Evolutionary conservation across 2,329 filamentous ascomycete species (phyloP), one percentile per base, ranked within the genome.

Genomic region (Colletotrichum scovillei): DNA sequence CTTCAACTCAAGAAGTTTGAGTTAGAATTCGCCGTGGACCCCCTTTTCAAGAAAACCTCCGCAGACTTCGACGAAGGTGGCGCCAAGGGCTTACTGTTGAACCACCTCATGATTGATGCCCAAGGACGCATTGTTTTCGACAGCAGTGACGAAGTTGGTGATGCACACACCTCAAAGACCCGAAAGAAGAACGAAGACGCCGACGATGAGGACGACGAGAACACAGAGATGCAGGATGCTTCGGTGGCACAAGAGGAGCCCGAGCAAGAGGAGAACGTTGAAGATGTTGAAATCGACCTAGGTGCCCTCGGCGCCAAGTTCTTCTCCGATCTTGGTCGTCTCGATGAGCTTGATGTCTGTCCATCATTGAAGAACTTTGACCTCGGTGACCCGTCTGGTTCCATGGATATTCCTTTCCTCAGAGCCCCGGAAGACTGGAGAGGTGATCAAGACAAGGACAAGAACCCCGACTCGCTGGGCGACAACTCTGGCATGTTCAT

Each of bases 31-130:
- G 92, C 95, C 0, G 96, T 99, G 5, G 97, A 99, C 80, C 97
- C 97, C 2, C 85, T 99, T n/a, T 99, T 99, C 89, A 99, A 99
- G 81, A 99, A 99, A 80, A 96, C 96, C 0, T 97, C 96, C 6
- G 97, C 97, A 56, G 97, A 99, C 84, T 99, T 99, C 76, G 97
- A 99, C 80, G 97, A 99, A 84, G 97, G 97, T 24, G 97, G 97
- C 69, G 97, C 97, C 69, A 99, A 98, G 83, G 97, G 97, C 24
- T 87, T 99, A 55, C 88, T 99, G 24, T 88, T 99, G 38, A 99
- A 99, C 80, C 96, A 99, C 82, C 88, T 99, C n/a, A 94, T 96
- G 80, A 98, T 99, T 76, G 97, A 99, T 82, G 90, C 91, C 2
- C 91, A 95, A 76, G 97, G 97, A 55, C 91, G 96, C 46, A 99